Evolutionary conservation across 2,329 filamentous ascomycete genomes (phyloP).

Genomic region (Davidsoniella neocaledoniae): DNA sequence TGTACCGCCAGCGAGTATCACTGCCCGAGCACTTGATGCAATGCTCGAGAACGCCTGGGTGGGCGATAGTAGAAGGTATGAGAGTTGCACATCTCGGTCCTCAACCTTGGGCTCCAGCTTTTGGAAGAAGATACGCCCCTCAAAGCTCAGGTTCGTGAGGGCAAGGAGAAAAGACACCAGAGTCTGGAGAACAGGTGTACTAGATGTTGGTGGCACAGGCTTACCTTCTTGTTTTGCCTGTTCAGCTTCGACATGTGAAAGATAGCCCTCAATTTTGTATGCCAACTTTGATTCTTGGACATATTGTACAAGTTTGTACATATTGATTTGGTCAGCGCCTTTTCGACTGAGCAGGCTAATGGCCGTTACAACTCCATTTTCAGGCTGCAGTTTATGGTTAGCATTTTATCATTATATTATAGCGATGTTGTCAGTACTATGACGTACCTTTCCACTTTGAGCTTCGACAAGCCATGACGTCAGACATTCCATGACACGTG

Average conservation of each 20-base stretch:
- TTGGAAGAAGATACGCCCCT: conserved; percentile 49
- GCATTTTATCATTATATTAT: conserved; percentile 1
- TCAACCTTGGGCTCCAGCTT: conserved; percentile 22
- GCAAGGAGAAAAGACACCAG: conserved; percentile 52
- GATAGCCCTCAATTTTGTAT: conserved; percentile 86
- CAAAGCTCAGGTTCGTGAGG: conserved; percentile 68
- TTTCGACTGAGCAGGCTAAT: conserved; percentile 63
- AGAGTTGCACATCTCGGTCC: conserved; percentile 40
- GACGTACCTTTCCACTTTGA: conserved; percentile 28
- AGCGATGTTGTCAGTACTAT: not conserved
- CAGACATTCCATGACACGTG: conserved; percentile 67
- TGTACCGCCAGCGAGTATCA: conserved; percentile 84
- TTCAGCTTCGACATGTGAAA: conserved; percentile 40
- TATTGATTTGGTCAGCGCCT: conserved; percentile 86
- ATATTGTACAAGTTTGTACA: conserved; percentile 76
- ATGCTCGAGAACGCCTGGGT: conserved; percentile 83
- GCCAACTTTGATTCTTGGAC: conserved; percentile 84
- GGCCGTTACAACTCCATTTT: conserved; percentile 53
- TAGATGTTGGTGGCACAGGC: conserved; percentile 11
- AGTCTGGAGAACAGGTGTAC: conserved; percentile 36
- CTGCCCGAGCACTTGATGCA: conserved; percentile 65
- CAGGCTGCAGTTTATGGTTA: conserved; percentile 20
- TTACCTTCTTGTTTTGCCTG: conserved; percentile 20
- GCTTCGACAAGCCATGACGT: conserved; percentile 47
- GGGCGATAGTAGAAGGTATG: conserved; percentile 79